phyloP scores from a whole-genome alignment of 2,329 filamentous ascomycete species.

The Talaromyces sp. region DNA sequence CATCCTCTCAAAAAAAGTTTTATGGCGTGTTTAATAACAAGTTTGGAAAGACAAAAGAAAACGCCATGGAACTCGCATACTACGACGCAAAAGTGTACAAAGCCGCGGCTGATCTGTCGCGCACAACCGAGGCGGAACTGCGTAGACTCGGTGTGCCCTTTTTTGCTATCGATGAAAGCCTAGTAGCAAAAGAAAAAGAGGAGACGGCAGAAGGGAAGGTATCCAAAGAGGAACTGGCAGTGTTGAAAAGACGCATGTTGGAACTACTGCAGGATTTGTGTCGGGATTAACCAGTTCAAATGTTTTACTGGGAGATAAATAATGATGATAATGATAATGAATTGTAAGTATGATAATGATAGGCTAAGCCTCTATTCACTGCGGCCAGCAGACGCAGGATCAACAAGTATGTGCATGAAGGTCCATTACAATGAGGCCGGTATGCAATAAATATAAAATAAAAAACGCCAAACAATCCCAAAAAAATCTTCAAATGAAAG shows the following conservation, averaged over 20 bases:
- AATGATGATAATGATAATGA: constrained; percentile 4
- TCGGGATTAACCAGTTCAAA: constrained; percentile 23
- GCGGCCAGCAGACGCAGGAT: neutral
- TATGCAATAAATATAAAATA: neutral
- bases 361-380: neutral
- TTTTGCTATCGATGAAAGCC: constrained; percentile 46
- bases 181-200: constrained; percentile 19
- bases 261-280: constrained; percentile 49
- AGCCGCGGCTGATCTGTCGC: constrained; percentile 55
- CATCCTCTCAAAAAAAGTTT: neutral
- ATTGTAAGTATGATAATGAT: constrained; percentile 3
- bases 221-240: constrained; percentile 36
- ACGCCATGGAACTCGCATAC: constrained; percentile 50
- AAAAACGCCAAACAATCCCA: neutral
- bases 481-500: neutral
- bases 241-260: constrained; percentile 46
- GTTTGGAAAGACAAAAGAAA: constrained; percentile 35
- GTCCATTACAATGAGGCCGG: constrained; percentile 2
- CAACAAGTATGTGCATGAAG: constrained; percentile 8
- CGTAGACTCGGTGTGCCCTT: constrained; percentile 57
- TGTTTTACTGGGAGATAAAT: neutral
- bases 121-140: constrained; percentile 52
- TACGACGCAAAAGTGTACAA: constrained; percentile 61
- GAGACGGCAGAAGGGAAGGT: constrained; percentile 13
- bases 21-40: too few relatives aligned